Evolutionary conservation across 2,329 filamentous ascomycete genomes (phyloP), one percentile per base, ranked within the genome.

Genomic region (Paramyrothecium sp.): DNA sequence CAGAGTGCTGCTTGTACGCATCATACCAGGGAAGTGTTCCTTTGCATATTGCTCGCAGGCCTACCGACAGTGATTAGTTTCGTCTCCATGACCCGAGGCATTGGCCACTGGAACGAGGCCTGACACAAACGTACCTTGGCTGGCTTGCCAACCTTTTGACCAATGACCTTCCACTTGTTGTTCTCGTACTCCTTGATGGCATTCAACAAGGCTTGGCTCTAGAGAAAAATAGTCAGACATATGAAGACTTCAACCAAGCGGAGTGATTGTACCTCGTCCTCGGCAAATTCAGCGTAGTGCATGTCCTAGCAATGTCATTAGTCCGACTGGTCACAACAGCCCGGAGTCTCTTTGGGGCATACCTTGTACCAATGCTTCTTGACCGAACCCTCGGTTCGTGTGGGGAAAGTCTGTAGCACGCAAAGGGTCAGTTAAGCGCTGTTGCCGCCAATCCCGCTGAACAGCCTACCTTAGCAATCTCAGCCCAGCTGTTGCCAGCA

Each of bases 321-420:
- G 59, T 63, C 57, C 62, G 57, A 47, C 41, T 30, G 33, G 33
- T n/a, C 3, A 16, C 19, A 2, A 19, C 17, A 19, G 48, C 12
- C 16, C 12, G 48, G 3, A 26, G 16, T 26, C 5, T 7, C 50
- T 34, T 34, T 11, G 22, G 13, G 34, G 7, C 76, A 56, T 79
- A 92, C 91, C 84, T 98, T 98, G 76, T 99, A 98, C 94, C 95
- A 99, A 74, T 99, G 95, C 78, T 98, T 99, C 82, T 98, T 99
- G 21, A 99, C 95, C 69, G 93, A 97, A 8, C 95, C 95, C 77
- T 99, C 95, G 47, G 95, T 99, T 68, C 95, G 85, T 22, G 87
- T 88, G 12, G 95, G 94, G 71, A 99, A 99, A 2, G 90, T 93
- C 91, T 96, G 44, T 62, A 12, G 16, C 33, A 38, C 16, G 33